Conservation (phyloP, 306 rosid species). For the Sicyos edulis region DNA sequence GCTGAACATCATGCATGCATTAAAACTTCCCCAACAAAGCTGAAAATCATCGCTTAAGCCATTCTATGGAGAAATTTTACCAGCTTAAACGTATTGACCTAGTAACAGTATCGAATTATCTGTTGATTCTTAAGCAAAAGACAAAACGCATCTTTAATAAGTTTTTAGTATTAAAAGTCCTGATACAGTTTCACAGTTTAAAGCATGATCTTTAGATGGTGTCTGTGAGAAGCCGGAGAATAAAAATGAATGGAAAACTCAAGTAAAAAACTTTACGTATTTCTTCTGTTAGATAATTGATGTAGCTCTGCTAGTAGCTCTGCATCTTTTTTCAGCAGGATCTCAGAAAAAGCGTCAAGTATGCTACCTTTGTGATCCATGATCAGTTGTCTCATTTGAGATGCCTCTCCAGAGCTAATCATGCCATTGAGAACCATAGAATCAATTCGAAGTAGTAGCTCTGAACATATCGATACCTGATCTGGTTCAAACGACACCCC, state of each 20-base stretch:
- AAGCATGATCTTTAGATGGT: not conserved
- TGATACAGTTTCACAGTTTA: constrained; percentile 6
- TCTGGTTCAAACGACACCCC: constrained; percentile 47
- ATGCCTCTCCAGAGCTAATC: constrained; percentile 51
- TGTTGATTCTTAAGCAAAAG: constrained; percentile 2
- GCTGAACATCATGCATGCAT: not conserved
- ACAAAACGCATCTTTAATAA: not conserved
- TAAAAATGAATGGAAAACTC: constrained; percentile 13
- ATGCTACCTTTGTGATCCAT: constrained; percentile 47
- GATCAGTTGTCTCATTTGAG: constrained; percentile 54
- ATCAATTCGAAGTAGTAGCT: constrained; percentile 73
- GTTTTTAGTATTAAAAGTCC: not conserved
- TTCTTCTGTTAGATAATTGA: constrained; percentile 41
- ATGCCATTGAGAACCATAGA: constrained; percentile 61
- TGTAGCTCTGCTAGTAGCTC: constrained; percentile 63
- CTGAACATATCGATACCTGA: constrained; percentile 51
- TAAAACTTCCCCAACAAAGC: not conserved
- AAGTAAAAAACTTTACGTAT: constrained; percentile 44
- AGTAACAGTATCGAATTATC: not conserved
- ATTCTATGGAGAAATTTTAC: not conserved
- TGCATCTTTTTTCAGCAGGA: constrained; percentile 37
- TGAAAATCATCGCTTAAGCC: not conserved
- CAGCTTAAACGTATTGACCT: constrained; percentile 7
- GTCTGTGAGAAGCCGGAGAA: not conserved
- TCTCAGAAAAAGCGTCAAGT: constrained; percentile 39